Evolutionary conservation across 1,284 basidiomycete genomes (phyloP), one percentile per base, ranked within the genome.

Genomic region (Melampsora larici-populina): DNA sequence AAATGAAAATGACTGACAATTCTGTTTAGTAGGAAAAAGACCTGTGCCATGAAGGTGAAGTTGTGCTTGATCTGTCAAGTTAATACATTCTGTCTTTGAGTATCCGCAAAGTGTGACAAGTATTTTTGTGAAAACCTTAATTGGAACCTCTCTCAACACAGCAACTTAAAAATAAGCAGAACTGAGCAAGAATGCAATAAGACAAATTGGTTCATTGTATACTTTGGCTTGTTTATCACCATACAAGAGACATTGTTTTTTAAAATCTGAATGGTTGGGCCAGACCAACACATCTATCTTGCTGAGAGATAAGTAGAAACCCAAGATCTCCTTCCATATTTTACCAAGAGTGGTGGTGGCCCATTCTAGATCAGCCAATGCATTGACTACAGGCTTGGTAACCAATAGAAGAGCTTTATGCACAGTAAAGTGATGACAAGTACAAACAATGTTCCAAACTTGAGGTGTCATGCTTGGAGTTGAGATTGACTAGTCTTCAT

Each of bases 391-490:
- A 11, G 21, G 48, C 21, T 48, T 36, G 26, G 64, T 29, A 17
- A 73, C 40, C 17, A n/a, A 24, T 21, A 55, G 62, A 1, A 74
- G 72, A 40, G 63, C 48, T 55, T 74, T 4, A 40, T 74, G 65
- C 31, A 31, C 24, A 9, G 63, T 74, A 36, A 67, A 74, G 72
- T 74, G 72, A 67, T 74, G 21, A 18, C 33, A 36, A n/a, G 62
- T 36, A 4, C 64, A 31, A n/a, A 74, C 49, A 0, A 74, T 7
- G 46, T 55, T 0, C 5, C 62, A n/a, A 5, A 74, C 71, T 7
- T 29, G 8, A 13, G 24, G n/a, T 17, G 71, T 5, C 13, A 66
- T 29, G 8, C 17, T 6, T 26, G 72, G 64, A 46, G 72, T 75
- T 58, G 55, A 43, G 11, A 66, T 2, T 21, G 49, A 48, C 6